Percentiles rank a stretch among this genome's conserved stretches.
These are phyloP conservation scores for Bacterosira constricta DNA, from an alignment of 108 stramenopile genomes.

Conservation along the genomic window DNA sequence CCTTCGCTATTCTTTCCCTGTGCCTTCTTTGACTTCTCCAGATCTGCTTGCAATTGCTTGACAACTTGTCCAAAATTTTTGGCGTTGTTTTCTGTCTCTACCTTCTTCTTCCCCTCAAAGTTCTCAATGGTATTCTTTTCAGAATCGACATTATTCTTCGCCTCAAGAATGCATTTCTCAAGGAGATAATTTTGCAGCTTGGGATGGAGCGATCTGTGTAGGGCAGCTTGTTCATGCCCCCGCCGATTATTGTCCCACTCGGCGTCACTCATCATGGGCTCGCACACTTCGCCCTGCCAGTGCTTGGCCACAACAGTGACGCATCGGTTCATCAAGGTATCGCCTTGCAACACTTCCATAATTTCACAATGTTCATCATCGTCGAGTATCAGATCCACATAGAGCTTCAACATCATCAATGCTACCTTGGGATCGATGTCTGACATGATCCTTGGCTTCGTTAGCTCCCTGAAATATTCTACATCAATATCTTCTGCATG, in stretches of 20 bases:
- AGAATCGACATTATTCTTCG: slow-evolving; percentile 25
- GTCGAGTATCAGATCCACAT: slow-evolving; percentile 33
- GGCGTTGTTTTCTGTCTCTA: not conserved
- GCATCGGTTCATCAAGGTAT: slow-evolving; percentile 41
- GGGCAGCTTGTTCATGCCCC: slow-evolving; percentile 25
- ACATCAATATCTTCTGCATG: slow-evolving; percentile 45
- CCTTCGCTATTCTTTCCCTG: slow-evolving; percentile 7
- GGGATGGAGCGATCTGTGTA: slow-evolving; percentile 39
- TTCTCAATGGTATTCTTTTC: slow-evolving; percentile 6
- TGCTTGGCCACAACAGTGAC: slow-evolving; percentile 31
- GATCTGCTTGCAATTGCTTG: slow-evolving; percentile 5
- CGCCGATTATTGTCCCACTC: slow-evolving; percentile 28
- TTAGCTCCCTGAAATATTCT: slow-evolving; percentile 49
- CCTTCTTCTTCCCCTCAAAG: slow-evolving; percentile 5
- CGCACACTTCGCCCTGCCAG: slow-evolving; percentile 42
- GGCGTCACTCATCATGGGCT: slow-evolving; percentile 34
- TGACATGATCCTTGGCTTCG: slow-evolving; percentile 39
- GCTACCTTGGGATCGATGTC: slow-evolving; percentile 40
- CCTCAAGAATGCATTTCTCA: slow-evolving; percentile 45
- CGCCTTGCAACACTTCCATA: slow-evolving; percentile 39
- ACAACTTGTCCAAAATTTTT: slow-evolving; percentile 7
- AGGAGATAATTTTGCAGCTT: slow-evolving; percentile 39
- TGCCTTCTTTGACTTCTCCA: slow-evolving; percentile 18
- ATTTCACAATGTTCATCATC: slow-evolving; percentile 42
- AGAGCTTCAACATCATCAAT: slow-evolving; percentile 47